These are phyloP conservation scores for Aspergillus texensis DNA, from an alignment of 2,329 filamentous ascomycete genomes.

Conservation along the genomic window DNA sequence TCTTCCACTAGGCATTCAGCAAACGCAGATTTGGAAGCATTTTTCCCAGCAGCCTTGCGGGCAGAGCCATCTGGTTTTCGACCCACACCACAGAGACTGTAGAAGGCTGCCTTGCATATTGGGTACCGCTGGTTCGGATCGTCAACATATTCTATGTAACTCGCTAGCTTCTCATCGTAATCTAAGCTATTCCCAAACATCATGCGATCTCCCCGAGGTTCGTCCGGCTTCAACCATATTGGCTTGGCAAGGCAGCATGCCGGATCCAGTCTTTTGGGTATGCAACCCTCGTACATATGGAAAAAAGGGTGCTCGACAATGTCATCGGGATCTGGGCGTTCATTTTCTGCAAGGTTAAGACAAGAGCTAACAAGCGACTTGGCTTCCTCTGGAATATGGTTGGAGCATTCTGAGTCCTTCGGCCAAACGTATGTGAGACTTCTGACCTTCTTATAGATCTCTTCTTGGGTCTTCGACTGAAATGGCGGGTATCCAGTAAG, in stretches of 20 bases:
- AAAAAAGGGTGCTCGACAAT: constrained; percentile 55
- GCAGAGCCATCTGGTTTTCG: constrained; percentile 43
- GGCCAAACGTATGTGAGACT: constrained; percentile 54
- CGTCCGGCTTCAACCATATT: constrained; percentile 46
- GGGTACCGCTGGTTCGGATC: constrained; percentile 41
- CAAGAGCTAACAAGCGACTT: constrained; percentile 52
- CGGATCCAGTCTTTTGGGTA: constrained; percentile 47
- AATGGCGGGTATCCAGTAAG: constrained; percentile 95
- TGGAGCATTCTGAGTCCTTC: constrained; percentile 45
- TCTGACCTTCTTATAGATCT: constrained; percentile 54
- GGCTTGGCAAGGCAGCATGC: constrained; percentile 44
- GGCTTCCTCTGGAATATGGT: constrained; percentile 53
- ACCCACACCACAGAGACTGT: constrained; percentile 49
- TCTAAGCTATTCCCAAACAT: constrained; percentile 47
- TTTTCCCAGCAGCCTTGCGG: constrained; percentile 48
- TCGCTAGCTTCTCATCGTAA: constrained; percentile 41
- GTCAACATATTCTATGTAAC: constrained; percentile 39
- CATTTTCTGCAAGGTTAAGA: constrained; percentile 51
- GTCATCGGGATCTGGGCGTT: constrained; percentile 52
- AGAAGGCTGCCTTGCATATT: constrained; percentile 46
- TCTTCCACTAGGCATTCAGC: constrained; percentile 52
- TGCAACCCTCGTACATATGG: constrained; percentile 52
- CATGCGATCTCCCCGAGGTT: constrained; percentile 51
- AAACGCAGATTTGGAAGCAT: constrained; percentile 49
- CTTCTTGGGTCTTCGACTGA: constrained; percentile 68